phyloP scores from a whole-genome alignment of 108 stramenopile species.

The Mediolabrus comicus region DNA sequence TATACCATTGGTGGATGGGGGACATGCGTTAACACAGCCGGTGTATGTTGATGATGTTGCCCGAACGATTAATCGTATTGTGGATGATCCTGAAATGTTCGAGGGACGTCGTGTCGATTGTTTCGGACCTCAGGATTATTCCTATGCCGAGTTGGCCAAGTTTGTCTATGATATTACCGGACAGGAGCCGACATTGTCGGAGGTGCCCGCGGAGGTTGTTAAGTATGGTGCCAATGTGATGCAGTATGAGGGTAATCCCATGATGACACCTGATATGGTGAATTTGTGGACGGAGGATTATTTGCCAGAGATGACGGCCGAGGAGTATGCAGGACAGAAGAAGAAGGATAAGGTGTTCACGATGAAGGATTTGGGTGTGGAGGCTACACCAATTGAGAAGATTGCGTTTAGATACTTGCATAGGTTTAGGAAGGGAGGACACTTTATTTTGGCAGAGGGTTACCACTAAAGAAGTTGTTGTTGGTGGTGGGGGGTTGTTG shows the following conservation, averaged over 20 bases:
- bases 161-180: constrained; percentile 91
- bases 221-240: constrained; percentile 53
- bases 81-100: constrained; percentile 76
- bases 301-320: constrained; percentile 63
- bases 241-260: constrained; percentile 61
- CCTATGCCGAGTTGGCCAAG: constrained; percentile 88
- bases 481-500: background rate
- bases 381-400: constrained; percentile 81
- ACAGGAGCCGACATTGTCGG: constrained; percentile 58
- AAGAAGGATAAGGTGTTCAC: constrained; percentile 63
- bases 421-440: constrained; percentile 84
- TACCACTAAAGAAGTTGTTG: constrained; percentile 58
- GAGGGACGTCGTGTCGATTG: constrained; percentile 90
- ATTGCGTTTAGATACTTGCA: constrained; percentile 89
- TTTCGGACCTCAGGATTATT: constrained; percentile 91
- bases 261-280: constrained; percentile 79
- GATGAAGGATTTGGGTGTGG: constrained; percentile 85
- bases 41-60: constrained; percentile 95
- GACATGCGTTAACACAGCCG: constrained; percentile 89
- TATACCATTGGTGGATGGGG: constrained; percentile 85
- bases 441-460: constrained; percentile 85
- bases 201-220: constrained; percentile 61
- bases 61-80: constrained; percentile 68
- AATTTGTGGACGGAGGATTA: constrained; percentile 79
- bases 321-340: constrained; percentile 58